A percentile compares a stretch with the other conserved stretches of the same genome.
phyloP scores from a whole-genome alignment of 2,329 filamentous ascomycete genomes.

The Pyricularia sp. region DNA sequence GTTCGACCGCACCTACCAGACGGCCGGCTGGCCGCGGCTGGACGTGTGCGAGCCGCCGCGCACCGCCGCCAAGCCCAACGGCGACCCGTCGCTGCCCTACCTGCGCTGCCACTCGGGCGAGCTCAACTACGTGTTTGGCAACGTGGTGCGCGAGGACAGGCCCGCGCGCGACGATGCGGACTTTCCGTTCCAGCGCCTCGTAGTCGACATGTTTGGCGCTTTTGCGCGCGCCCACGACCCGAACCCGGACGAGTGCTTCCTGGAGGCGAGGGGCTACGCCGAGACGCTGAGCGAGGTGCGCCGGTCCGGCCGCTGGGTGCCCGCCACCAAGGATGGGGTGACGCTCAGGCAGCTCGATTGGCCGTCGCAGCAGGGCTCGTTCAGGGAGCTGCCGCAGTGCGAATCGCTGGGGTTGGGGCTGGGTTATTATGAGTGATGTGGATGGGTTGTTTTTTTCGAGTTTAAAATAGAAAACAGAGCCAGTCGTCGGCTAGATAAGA shows the following conservation, averaged over 20 bases:
- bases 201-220: conserved; percentile 38
- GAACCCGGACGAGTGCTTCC: conserved; percentile 34
- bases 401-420: conserved; percentile 33
- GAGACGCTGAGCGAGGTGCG: conserved; percentile 16
- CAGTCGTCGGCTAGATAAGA: too few species aligned
- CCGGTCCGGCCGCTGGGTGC: conserved; percentile 24
- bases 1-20: conserved; percentile 46
- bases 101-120: conserved; percentile 50
- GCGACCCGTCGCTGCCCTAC: conserved; percentile 34
- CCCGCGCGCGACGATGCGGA: conserved; percentile 36
- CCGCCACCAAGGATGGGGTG: conserved; percentile 23
- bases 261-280: conserved; percentile 31
- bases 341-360: conserved; percentile 36
- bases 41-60: conserved; percentile 35
- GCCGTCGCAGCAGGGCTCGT: conserved; percentile 27
- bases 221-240: conserved; percentile 42
- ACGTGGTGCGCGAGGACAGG: conserved; percentile 27
- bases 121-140: conserved; percentile 44
- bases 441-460: not conserved
- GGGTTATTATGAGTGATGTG: conserved; percentile 23
- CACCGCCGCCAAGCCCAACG: conserved; percentile 21
- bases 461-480: not conserved
- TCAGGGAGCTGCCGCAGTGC: conserved; percentile 42
- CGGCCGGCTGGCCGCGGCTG: conserved; percentile 41
- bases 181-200: conserved; percentile 23